A percentile compares a stretch with the other conserved stretches of the same genome.
Evolutionary conservation across 441 rosid species (phyloP).

Genomic region (Corymbia citriodora): DNA sequence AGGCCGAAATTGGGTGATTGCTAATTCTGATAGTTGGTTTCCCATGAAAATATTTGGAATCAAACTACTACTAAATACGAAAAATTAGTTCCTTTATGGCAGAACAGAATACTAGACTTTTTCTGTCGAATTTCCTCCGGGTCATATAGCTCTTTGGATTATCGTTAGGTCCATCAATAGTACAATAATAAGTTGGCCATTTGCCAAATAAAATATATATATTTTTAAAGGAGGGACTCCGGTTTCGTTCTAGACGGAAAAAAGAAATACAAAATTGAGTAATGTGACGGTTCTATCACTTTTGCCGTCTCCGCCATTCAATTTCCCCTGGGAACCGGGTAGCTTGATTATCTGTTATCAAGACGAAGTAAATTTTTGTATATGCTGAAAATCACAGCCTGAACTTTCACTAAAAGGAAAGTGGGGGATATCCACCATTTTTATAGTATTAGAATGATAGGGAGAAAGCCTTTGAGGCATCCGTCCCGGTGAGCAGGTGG

Average conservation of each 20-base stretch:
- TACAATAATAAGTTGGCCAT: neutral
- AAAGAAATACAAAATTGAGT: neutral
- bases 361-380: neutral
- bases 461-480: neutral
- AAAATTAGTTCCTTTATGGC: neutral
- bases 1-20: neutral
- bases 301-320: neutral
- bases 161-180: neutral
- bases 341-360: neutral
- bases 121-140: neutral
- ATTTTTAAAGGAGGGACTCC: neutral
- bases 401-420: neutral
- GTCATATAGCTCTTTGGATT: neutral
- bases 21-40: neutral
- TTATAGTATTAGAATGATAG: neutral
- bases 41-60: no score
- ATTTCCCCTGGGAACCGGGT: neutral
- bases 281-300: neutral
- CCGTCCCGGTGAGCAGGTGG: rapidly evolving
- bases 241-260: rapidly evolving
- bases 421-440: neutral
- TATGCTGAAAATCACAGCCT: neutral
- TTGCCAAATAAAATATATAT: neutral
- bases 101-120: neutral
- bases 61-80: rapidly evolving